Evolutionary conservation across 2,329 filamentous ascomycete species (phyloP).

Genomic region (Clonostachys rosea): DNA sequence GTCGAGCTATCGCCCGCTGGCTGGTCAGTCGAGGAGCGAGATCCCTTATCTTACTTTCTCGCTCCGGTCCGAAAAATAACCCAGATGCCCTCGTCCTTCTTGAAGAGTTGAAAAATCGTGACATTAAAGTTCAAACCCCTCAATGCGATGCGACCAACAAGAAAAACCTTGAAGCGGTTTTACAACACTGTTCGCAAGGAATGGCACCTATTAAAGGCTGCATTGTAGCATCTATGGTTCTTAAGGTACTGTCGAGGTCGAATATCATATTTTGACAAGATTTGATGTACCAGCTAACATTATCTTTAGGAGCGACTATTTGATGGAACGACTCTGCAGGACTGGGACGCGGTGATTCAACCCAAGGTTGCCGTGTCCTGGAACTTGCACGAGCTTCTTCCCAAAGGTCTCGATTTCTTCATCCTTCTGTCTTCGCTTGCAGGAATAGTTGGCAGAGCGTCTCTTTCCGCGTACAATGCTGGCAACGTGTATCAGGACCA

Average conservation of each 20-base stretch:
- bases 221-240: no score
- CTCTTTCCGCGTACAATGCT: slow-evolving; percentile 34
- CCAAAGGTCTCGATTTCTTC: slow-evolving; percentile 27
- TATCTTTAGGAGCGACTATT: slow-evolving; percentile 14
- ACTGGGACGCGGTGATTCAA: slow-evolving; percentile 20
- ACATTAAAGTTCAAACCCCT: neutral
- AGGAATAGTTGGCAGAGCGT: slow-evolving; percentile 16
- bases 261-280: no score
- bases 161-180: no score
- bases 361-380: slow-evolving; percentile 32
- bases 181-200: slow-evolving; percentile 2
- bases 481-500: slow-evolving; percentile 28
- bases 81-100: slow-evolving; percentile 9
- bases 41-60: slow-evolving; percentile 16
- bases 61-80: slow-evolving; percentile 12
- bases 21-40: slow-evolving; percentile 11
- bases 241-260: slow-evolving; percentile 13
- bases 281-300: neutral
- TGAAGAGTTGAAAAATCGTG: neutral
- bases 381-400: slow-evolving; percentile 27
- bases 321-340: slow-evolving; percentile 9
- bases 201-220: slow-evolving; percentile 9
- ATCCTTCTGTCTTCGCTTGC: slow-evolving; percentile 35
- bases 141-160: slow-evolving; percentile 3
- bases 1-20: slow-evolving; percentile 34